These are phyloP conservation scores for Neofusicoccum laricinum DNA, from an alignment of 2,329 filamentous ascomycete genomes.

Conservation along the genomic window DNA sequence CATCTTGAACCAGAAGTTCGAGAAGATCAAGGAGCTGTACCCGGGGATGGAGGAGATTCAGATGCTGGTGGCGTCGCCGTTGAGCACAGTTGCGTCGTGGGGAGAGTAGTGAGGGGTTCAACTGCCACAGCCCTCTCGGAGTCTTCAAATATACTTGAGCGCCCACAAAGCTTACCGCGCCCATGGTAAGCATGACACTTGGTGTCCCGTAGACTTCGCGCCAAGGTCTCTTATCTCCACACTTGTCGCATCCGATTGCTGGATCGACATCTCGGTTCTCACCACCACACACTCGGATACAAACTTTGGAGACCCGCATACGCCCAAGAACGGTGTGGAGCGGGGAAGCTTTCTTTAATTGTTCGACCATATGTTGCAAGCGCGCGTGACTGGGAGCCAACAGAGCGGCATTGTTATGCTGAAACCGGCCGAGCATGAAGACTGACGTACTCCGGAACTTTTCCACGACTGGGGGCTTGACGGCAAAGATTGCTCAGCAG, in stretches of 20 bases:
- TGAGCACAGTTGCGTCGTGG: slow-evolving; percentile 2
- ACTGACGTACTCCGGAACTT: background rate
- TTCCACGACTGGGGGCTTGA: background rate
- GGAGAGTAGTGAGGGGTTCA: background rate
- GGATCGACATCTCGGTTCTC: too few relatives aligned
- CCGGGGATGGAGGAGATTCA: slow-evolving; percentile 25
- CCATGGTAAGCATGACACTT: too few relatives aligned
- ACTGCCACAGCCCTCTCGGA: background rate
- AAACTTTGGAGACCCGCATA: too few relatives aligned
- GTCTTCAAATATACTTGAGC: too few relatives aligned
- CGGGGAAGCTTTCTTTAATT: background rate
- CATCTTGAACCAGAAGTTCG: slow-evolving; percentile 43
- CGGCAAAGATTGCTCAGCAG: background rate
- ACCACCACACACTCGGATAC: too few relatives aligned
- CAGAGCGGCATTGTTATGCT: background rate
- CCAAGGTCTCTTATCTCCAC: too few relatives aligned
- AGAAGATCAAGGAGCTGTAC: slow-evolving; percentile 35
- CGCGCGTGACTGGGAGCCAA: background rate
- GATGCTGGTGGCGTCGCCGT: background rate
- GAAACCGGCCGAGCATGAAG: background rate
- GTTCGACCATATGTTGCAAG: background rate
- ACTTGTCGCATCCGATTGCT: too few relatives aligned
- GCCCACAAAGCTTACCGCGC: too few relatives aligned
- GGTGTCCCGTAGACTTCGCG: too few relatives aligned
- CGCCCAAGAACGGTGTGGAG: too few relatives aligned